These are phyloP conservation scores for Dendrocalamus sinicus DNA, from an alignment of 176 grass and related monocot genomes.

Conservation along the genomic window DNA sequence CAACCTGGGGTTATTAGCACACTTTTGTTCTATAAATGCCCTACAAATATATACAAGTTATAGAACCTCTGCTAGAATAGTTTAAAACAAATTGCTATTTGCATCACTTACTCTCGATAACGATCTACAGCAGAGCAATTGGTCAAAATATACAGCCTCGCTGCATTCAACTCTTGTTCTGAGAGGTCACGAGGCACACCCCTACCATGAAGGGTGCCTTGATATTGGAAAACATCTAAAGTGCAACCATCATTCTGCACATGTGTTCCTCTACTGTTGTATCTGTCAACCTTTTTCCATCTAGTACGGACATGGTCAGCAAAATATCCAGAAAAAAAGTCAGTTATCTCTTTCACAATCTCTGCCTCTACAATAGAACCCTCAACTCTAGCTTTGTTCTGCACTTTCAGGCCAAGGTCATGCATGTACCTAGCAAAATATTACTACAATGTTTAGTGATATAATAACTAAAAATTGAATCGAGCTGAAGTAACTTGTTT, in stretches of 20 bases:
- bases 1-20: too few relatives aligned
- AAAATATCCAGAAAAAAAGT: slow-evolving; percentile 31
- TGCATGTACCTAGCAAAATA: not conserved
- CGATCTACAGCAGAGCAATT: not conserved
- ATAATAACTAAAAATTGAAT: not conserved
- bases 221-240: slow-evolving; percentile 11
- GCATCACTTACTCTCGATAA: slow-evolving; percentile 16
- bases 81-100: not conserved
- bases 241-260: slow-evolving; percentile 20
- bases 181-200: not conserved
- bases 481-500: too few relatives aligned
- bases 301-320: not conserved
- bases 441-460: not conserved
- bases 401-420: not conserved
- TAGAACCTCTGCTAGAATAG: too few relatives aligned
- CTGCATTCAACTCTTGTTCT: not conserved
- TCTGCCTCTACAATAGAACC: slow-evolving; percentile 25
- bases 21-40: not conserved
- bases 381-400: slow-evolving; percentile 21
- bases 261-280: not conserved
- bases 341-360: slow-evolving; percentile 21
- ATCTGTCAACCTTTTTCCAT: slow-evolving; percentile 7
- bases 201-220: slow-evolving; percentile 14
- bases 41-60: not conserved
- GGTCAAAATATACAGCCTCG: not conserved